Conservation (phyloP, 2,329 filamentous ascomycete species). For the Botrytis byssoidea region DNA sequence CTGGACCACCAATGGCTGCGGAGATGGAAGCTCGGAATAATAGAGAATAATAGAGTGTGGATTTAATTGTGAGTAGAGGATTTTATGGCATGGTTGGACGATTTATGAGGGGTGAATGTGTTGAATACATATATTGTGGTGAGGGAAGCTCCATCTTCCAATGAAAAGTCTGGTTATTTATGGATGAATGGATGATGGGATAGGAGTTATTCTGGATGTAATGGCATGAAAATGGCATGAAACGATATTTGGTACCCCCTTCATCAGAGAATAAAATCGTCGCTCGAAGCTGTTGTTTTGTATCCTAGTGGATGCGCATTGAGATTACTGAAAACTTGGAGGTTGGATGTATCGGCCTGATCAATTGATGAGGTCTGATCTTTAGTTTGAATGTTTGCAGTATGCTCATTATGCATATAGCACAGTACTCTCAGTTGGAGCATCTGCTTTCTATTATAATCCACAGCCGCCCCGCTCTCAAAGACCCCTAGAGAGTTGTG, state of each 20-base stretch:
- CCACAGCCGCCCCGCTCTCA: neutral
- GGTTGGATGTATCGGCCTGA: neutral
- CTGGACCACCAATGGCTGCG: neutral
- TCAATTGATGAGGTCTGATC: neutral
- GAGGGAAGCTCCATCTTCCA: neutral
- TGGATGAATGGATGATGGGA: neutral
- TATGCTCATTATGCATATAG: neutral
- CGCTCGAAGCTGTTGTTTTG: neutral
- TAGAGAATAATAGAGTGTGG: neutral
- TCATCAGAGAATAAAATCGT: neutral
- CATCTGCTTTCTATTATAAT: too few species aligned
- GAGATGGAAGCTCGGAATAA: neutral
- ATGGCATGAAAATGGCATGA: neutral
- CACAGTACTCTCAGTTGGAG: neutral
- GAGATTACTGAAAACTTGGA: neutral
- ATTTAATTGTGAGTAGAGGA: neutral
- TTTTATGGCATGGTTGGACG: neutral
- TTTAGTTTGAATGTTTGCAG: neutral
- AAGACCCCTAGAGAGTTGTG: neutral
- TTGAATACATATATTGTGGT: neutral
- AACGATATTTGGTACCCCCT: constrained; percentile 1
- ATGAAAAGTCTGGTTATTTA: neutral
- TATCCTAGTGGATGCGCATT: neutral
- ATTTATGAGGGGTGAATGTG: neutral
- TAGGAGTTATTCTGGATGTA: neutral